These are phyloP conservation scores for Schwanniomyces sp. DNA, from an alignment of 805 yeast species.

Conservation along the genomic window DNA sequence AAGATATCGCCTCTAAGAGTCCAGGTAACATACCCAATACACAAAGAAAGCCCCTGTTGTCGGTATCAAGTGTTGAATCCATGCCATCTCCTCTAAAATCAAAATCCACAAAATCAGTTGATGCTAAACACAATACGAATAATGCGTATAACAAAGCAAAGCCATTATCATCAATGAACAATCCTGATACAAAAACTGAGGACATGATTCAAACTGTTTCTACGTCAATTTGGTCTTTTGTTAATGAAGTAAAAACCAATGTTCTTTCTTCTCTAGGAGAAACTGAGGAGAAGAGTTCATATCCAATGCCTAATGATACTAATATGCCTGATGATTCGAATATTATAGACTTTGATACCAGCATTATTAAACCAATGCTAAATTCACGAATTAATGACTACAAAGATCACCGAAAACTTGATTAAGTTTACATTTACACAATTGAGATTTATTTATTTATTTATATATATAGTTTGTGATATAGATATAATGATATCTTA, in stretches of 20 bases:
- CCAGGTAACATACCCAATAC: background rate
- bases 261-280: constrained; percentile 27
- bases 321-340: background rate
- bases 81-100: constrained; percentile 24
- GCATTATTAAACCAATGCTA: background rate
- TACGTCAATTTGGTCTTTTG: constrained; percentile 43
- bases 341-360: background rate
- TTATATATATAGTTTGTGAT: background rate
- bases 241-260: constrained; percentile 39
- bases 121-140: background rate
- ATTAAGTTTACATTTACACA: background rate
- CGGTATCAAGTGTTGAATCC: constrained; percentile 21
- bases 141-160: background rate
- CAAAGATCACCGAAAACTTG: background rate
- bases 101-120: constrained; percentile 12
- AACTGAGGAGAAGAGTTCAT: background rate
- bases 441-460: background rate
- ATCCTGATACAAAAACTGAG: constrained; percentile 13
- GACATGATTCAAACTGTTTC: constrained; percentile 44
- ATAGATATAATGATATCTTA: background rate
- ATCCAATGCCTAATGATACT: background rate
- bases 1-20: background rate
- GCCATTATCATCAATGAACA: background rate
- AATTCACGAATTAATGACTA: background rate
- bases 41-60: constrained; percentile 24